phyloP scores from a whole-genome alignment of 805 yeast species.

The Myxozyma neglecta region DNA sequence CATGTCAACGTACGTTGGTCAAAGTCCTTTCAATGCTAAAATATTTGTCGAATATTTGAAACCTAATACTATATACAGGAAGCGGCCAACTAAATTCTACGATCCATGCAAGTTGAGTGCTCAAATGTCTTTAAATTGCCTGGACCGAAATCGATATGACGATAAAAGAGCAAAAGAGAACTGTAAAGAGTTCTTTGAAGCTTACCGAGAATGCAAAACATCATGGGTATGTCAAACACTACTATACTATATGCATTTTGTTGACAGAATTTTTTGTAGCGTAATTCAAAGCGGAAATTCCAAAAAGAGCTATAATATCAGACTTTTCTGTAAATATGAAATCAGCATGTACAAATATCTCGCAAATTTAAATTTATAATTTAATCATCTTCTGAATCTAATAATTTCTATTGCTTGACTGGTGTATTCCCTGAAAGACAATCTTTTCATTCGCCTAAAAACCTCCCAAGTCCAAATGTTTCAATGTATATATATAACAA shows the following conservation, averaged over 20 bases:
- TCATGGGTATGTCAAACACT: slow-evolving; percentile 52
- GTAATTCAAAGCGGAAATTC: neutral
- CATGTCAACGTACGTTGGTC: slow-evolving; percentile 43
- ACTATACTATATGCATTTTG: neutral
- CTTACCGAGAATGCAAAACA: slow-evolving; percentile 87
- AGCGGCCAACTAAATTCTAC: slow-evolving; percentile 79
- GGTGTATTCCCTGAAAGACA: neutral
- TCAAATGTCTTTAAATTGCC: slow-evolving; percentile 79
- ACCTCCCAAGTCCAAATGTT: neutral
- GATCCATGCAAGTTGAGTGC: slow-evolving; percentile 93
- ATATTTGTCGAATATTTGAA: no score
- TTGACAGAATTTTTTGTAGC: neutral
- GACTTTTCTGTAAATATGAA: neutral
- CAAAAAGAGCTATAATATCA: neutral
- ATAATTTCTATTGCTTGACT: no score
- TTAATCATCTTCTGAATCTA: no score
- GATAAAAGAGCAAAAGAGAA: slow-evolving; percentile 47
- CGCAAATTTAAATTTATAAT: neutral
- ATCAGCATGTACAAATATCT: neutral
- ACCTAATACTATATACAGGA: slow-evolving; percentile 37
- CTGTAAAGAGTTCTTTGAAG: slow-evolving; percentile 83
- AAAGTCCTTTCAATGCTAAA: no score
- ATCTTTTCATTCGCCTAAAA: neutral
- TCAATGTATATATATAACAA: neutral
- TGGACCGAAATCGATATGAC: slow-evolving; percentile 75